Evolutionary conservation across 768 basidiomycete species (phyloP).

Genomic region (Lentinula raphanica): DNA sequence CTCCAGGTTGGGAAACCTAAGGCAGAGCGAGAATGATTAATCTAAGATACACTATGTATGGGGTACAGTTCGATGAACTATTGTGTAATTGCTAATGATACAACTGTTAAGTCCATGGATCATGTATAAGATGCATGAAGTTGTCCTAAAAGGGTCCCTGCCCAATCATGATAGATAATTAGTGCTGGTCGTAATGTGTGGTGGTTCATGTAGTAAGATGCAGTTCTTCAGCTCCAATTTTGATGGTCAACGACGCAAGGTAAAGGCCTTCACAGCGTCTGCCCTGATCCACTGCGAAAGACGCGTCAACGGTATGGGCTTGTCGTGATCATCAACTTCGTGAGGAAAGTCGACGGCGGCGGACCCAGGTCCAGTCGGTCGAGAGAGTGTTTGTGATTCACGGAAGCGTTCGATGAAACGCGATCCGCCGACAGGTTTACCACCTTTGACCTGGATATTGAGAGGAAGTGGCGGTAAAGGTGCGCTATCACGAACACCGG

Average conservation of each 20-base stretch:
- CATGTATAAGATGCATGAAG: neutral
- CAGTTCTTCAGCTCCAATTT: too few relatives aligned
- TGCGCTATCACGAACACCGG: conserved; percentile 16
- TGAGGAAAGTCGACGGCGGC: conserved; percentile 35
- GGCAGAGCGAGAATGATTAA: conserved; percentile 16
- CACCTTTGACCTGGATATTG: conserved; percentile 22
- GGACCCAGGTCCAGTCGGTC: conserved; percentile 28
- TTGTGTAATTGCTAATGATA: conserved; percentile 3
- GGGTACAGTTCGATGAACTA: neutral
- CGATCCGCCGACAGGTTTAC: conserved; percentile 25
- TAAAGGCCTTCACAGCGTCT: conserved; percentile 18
- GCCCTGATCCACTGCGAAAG: conserved; percentile 51
- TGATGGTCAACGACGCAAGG: neutral
- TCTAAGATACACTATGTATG: neutral
- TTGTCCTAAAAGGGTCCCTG: conserved; percentile 4
- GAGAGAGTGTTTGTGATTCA: conserved; percentile 28
- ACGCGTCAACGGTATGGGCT: conserved; percentile 50
- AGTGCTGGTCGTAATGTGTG: neutral
- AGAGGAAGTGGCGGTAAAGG: conserved; percentile 27
- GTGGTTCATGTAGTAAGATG: neutral
- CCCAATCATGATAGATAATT: neutral
- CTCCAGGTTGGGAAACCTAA: conserved; percentile 29
- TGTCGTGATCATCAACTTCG: conserved; percentile 40
- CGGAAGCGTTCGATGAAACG: conserved; percentile 38
- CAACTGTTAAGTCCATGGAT: neutral